Base-by-base conservation (phyloP, 805 yeast species). In the Sungouiozyma ichnusensis region DNA sequence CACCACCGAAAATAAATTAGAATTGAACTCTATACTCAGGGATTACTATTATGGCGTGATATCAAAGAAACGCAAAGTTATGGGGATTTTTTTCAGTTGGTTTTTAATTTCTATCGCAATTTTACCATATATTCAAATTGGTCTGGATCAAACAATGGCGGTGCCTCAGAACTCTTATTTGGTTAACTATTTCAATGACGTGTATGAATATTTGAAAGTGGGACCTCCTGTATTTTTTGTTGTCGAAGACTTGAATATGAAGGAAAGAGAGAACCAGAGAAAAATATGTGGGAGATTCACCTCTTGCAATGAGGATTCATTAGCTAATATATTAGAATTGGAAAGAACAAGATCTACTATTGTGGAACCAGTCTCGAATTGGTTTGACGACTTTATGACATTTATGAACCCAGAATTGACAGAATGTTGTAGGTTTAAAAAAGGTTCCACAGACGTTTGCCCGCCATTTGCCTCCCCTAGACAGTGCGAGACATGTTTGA, bases 171-270 rank as follows among this genome's bases (percentile, higher is more conserved):
- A 74, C 41, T 88, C 97, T 0, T 85, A 87, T 54, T 62, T 92
- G 54, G 78, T 87, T 33, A 73, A 76, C 41, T 92, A 90, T 60
- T 90, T 85, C 64, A 67, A 80, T 49, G 85, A 88, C 41, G 68
- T 87, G 3, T 83, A 81, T 56, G 62, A 70, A 1, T 83, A 79
- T 55, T 67, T 90, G 46, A 79, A 81, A 45, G 83, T 83, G 6
- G 98, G 97, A 0, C 95, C 98, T 1, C 98, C 98, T 0, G 72
- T 85, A 1, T 92, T 83, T 55, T 82, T 87, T 60, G 86, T 92
- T 18, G 77, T 85, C n/a, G 73, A 76, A 36, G 78, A 75, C 40
- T 55, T 77, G 38, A 81, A 85, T 52, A 69, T 83, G 4, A 84
- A 90, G 0, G 44, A 60, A 13, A 65, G 84, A 37, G 63, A 50